Percentiles rank a stretch among this genome's conserved stretches.
Evolutionary conservation across 1,139 yeast species (phyloP).

Genomic region (Debaryomyces sp.): DNA sequence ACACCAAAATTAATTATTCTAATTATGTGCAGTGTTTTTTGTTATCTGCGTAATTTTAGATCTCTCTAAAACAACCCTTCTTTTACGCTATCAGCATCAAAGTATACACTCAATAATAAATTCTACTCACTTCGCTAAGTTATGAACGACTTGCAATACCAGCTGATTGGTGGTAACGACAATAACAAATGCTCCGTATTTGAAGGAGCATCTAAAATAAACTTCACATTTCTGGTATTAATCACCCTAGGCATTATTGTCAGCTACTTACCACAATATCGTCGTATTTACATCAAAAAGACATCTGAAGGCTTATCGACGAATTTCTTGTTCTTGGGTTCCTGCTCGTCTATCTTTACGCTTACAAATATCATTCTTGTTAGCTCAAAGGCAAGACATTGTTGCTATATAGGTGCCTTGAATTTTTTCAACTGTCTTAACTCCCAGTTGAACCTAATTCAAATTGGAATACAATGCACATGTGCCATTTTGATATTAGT

Average conservation of each 20-base stretch:
- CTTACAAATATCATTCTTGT: constrained; percentile 67
- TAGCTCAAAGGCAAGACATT: constrained; percentile 55
- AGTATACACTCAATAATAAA: not conserved
- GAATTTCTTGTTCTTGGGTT: constrained; percentile 69
- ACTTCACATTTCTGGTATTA: constrained; percentile 51
- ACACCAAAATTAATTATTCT: not conserved
- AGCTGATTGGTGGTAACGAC: constrained; percentile 8
- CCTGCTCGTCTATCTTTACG: constrained; percentile 72
- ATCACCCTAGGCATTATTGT: constrained; percentile 69
- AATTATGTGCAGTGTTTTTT: not conserved
- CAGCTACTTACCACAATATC: constrained; percentile 81
- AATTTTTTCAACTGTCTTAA: constrained; percentile 63
- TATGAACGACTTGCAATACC: not conserved
- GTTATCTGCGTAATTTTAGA: not conserved
- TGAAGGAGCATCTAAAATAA: constrained; percentile 47
- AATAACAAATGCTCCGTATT: constrained; percentile 39
- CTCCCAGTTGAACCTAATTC: constrained; percentile 69
- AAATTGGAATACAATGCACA: constrained; percentile 66
- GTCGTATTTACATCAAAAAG: constrained; percentile 56
- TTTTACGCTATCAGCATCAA: not conserved
- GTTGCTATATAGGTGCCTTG: constrained; percentile 49
- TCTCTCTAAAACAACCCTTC: not conserved
- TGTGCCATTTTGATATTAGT: constrained; percentile 66
- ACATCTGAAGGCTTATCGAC: constrained; percentile 84
- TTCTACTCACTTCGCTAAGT: not conserved